phyloP scores from a whole-genome alignment of 768 basidiomycete genomes.

The Hygrophorus russula region DNA sequence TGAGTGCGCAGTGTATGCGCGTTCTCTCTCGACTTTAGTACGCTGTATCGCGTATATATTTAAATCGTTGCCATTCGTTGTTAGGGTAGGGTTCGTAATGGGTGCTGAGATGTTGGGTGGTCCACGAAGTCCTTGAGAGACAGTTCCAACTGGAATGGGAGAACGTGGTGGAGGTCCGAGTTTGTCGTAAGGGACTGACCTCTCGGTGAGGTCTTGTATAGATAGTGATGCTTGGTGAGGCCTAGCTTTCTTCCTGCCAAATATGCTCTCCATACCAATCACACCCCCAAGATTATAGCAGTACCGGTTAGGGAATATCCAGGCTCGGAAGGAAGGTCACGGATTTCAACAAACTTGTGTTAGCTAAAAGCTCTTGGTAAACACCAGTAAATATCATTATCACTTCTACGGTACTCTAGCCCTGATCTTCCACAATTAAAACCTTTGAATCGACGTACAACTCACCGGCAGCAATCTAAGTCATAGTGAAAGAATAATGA shows the following conservation, averaged over 20 bases:
- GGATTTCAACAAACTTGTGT: too few relatives aligned
- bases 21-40: conserved; percentile 43
- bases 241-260: conserved; percentile 53
- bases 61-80: conserved; percentile 58
- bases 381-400: too few relatives aligned
- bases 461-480: too few relatives aligned
- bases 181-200: conserved; percentile 65
- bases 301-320: too few relatives aligned
- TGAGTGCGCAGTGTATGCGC: conserved; percentile 30
- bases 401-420: too few relatives aligned
- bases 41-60: conserved; percentile 48
- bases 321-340: too few relatives aligned
- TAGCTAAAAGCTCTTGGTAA: too few relatives aligned
- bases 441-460: too few relatives aligned
- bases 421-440: too few relatives aligned
- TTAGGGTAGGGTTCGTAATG: conserved; percentile 68
- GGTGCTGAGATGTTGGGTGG: conserved; percentile 56
- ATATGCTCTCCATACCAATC: conserved; percentile 56
- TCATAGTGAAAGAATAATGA: too few relatives aligned
- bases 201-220: conserved; percentile 48
- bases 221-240: conserved; percentile 54
- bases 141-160: conserved; percentile 44
- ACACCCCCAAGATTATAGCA: background rate
- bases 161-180: conserved; percentile 44
- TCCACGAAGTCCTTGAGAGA: conserved; percentile 40